These are phyloP conservation scores for Penicillium sp. DNA, from an alignment of 2,329 filamentous ascomycete species.

Conservation along the genomic window DNA sequence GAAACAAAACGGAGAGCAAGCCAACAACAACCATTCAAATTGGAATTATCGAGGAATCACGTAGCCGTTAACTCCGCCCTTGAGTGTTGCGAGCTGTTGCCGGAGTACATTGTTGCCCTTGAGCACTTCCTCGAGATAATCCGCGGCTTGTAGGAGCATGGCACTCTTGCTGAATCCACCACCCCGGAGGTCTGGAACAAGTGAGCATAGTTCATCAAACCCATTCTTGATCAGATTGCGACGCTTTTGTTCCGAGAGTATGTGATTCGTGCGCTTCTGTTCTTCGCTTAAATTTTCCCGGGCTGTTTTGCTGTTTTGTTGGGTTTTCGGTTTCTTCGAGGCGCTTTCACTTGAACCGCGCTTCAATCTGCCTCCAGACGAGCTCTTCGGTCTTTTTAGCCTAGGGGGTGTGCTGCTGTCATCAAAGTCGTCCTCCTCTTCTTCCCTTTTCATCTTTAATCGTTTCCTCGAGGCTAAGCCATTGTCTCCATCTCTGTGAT, in stretches of 20 bases:
- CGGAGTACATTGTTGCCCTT: constrained; percentile 62
- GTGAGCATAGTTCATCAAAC: constrained; percentile 71
- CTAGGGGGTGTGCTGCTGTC: constrained; percentile 32
- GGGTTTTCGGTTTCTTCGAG: constrained; percentile 32
- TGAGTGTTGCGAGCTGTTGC: constrained; percentile 50
- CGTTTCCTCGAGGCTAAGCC: constrained; percentile 30
- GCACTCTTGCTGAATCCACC: constrained; percentile 80
- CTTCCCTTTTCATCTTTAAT: constrained; percentile 30
- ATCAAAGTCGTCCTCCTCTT: constrained; percentile 38
- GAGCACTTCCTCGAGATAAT: constrained; percentile 72
- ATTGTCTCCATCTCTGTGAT: constrained; percentile 18
- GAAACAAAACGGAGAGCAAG: background rate
- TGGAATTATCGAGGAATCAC: constrained; percentile 32
- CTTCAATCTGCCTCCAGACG: constrained; percentile 30
- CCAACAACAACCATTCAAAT: background rate
- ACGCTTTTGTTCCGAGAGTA: constrained; percentile 81
- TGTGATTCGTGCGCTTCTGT: constrained; percentile 82
- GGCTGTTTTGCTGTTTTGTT: constrained; percentile 26
- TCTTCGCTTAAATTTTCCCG: constrained; percentile 68
- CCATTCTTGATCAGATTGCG: constrained; percentile 76
- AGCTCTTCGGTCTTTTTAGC: constrained; percentile 49
- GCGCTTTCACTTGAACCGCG: constrained; percentile 33
- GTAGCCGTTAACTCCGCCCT: constrained; percentile 32
- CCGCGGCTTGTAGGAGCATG: constrained; percentile 69
- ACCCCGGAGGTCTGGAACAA: constrained; percentile 70